Base-by-base conservation (phyloP, 306 rosid genomes). In the Quercus bicolor region DNA sequence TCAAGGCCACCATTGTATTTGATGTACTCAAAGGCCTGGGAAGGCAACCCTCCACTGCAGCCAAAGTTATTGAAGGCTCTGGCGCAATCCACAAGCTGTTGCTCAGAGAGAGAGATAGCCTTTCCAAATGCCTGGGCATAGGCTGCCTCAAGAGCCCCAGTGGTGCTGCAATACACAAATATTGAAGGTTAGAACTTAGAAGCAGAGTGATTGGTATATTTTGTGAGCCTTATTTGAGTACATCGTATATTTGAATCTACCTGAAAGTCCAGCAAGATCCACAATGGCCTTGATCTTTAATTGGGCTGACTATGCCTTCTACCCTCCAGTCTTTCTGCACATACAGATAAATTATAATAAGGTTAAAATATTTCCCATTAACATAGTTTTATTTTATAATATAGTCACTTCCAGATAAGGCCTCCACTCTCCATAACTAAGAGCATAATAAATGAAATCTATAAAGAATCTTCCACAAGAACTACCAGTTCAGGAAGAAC, bases 11-110 rank as follows among this genome's bases (percentile, higher is more conserved):
- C 98, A 69, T 90, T 95, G 87, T 83, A 90, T 68, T 93, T 95
- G 48, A 95, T 87, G 85, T 93, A 95, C 75, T 96, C 99, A 82
- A 91, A 96, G 78, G 99, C 99, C 76, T 96, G 99, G 68, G 99
- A 96, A 10, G 99, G 99, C 79, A 96, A 85, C 24, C 99, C 99
- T 28, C 99, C 99, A 5, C 53, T 0, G 83, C 97, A 96, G 75
- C 99, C 99, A 48, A 83, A 87, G 91, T 96, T 96, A 77, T 93
- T 96, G 87, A 93, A 95, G 85, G 89, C 80, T 76, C 97, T 84
- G 5, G 97, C 99, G 48, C 99, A 95, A 33, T 95, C 99, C 80
- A 95, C 98, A 33, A 95, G 87, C 90, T 95, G 99, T 77, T 95
- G 99, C 87, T 95, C 99, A 31, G 99, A 95, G 64, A 95, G 93